Evolutionary conservation across 352 stramenopile species (phyloP), one percentile per base, ranked within the genome.

Genomic region (Globisporangium emineosum): DNA sequence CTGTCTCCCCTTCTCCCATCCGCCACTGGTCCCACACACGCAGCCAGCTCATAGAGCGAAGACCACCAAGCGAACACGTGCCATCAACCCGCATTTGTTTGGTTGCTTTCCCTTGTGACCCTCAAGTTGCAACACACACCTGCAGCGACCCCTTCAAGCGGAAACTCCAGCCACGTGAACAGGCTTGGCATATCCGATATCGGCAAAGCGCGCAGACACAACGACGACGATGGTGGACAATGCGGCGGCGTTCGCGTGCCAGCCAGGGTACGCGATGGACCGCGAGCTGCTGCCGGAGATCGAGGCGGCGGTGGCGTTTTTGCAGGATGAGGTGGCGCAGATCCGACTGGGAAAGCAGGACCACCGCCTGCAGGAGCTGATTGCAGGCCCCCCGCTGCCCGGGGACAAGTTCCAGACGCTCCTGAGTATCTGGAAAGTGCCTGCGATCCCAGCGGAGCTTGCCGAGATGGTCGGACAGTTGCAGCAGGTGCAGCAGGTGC

Each of bases 271-370:
- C 40, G 30, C n/a, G 25, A 27, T 60, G 21, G 57, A 64, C 56
- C 62, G 66, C 49, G 65, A 66, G 35, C 67, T 81, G 42, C 67
- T 88, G 43, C 74, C 81, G 32, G 71, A 86, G 69, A 63, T 92
- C 12, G 72, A 86, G 54, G 78, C 79, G 19, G 79, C 81, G 27
- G 80, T 90, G 47, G 64, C 77, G 47, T 82, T 76, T 57, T 65
- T 92, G 23, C 75, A 80, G 55, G 66, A 73, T 9, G 77, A 92
- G 50, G 70, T 92, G 19, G 60, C 60, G 21, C 72, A 79, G 60
- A 68, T 90, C 13, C 64, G 70, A 12, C 63, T 70, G 2, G 78
- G 78, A 5, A 62, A 71, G 32, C 77, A 70, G 33, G 81, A 89
- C 37, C 42, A 64, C 2, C 60, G 17, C 12, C 67, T 90, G 2